These are phyloP conservation scores for Fusarium oxysporum DNA, from an alignment of 2,329 filamentous ascomycete species.

Conservation along the genomic window DNA sequence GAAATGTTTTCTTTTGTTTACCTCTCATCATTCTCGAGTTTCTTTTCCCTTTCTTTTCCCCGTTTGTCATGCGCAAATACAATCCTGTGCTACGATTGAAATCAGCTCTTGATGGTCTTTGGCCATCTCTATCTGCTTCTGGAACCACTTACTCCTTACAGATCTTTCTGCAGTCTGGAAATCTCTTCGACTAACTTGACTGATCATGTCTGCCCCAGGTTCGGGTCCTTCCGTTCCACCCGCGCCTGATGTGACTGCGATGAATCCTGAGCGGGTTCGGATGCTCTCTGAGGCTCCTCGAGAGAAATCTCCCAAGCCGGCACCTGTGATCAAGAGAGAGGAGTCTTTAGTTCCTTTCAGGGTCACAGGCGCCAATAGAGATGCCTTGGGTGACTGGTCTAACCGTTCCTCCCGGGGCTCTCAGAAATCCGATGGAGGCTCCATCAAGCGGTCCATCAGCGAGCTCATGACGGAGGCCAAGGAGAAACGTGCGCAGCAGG, in stretches of 20 bases:
- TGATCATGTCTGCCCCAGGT: conserved; percentile 4
- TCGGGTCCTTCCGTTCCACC: background rate
- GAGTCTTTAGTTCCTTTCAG: background rate
- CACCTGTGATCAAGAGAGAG: conserved; percentile 17
- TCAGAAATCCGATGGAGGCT: background rate
- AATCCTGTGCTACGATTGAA: background rate
- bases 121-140: background rate
- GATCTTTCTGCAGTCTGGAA: no score
- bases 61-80: background rate
- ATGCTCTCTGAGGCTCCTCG: conserved; percentile 39
- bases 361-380: conserved; percentile 31
- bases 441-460: conserved; percentile 19
- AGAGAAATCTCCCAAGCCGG: conserved; percentile 7
- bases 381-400: conserved; percentile 32
- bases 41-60: background rate
- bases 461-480: background rate
- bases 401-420: conserved; percentile 8
- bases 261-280: conserved; percentile 46
- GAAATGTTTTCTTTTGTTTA: background rate
- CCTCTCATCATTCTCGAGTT: background rate
- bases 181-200: background rate
- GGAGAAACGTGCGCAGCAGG: background rate
- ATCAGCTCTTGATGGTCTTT: background rate
- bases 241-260: conserved; percentile 15
- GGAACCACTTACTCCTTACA: background rate